Evolutionary conservation across 2,329 filamentous ascomycete species (phyloP).

Genomic region (Cladorrhinum sp.): DNA sequence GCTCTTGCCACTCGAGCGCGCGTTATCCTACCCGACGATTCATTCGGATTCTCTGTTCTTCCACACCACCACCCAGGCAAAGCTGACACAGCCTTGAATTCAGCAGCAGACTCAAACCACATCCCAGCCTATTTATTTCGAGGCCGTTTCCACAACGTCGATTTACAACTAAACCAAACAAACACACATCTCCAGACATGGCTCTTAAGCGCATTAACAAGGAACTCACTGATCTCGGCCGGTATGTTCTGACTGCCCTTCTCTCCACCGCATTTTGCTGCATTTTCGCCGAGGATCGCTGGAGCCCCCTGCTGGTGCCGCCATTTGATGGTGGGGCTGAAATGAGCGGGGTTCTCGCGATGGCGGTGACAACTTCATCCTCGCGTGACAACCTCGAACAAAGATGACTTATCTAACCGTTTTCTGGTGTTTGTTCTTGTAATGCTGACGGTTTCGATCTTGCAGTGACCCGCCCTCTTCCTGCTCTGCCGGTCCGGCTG

Average conservation of each 20-base stretch:
- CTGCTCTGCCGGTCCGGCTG: slow-evolving; percentile 94
- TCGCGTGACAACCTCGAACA: slow-evolving; percentile 1
- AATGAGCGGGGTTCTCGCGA: slow-evolving; percentile 21
- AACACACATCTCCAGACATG: slow-evolving; percentile 49
- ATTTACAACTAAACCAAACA: slow-evolving; percentile 21
- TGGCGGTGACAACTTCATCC: not conserved
- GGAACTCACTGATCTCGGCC: slow-evolving; percentile 86
- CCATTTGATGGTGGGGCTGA: slow-evolving; percentile 27
- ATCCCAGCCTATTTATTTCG: slow-evolving; percentile 15
- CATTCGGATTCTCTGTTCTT: slow-evolving; percentile 29
- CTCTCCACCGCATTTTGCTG: slow-evolving; percentile 14
- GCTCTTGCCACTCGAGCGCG: slow-evolving; percentile 9
- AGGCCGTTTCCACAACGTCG: slow-evolving; percentile 19
- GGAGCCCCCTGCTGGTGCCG: slow-evolving; percentile 10
- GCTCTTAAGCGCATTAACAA: slow-evolving; percentile 94
- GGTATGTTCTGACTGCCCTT: slow-evolving; percentile 54
- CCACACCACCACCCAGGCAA: slow-evolving; percentile 17
- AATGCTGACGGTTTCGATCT: slow-evolving; percentile 31
- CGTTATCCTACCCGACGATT: slow-evolving; percentile 46
- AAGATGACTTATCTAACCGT: not conserved
- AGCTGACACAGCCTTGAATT: slow-evolving; percentile 28
- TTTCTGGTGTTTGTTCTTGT: not conserved
- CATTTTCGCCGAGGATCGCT: slow-evolving; percentile 21
- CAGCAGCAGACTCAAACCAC: slow-evolving; percentile 14
- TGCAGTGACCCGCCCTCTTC: slow-evolving; percentile 93